Conservation (phyloP, 2,329 filamentous ascomycete genomes). For the Cercospora zeina region DNA sequence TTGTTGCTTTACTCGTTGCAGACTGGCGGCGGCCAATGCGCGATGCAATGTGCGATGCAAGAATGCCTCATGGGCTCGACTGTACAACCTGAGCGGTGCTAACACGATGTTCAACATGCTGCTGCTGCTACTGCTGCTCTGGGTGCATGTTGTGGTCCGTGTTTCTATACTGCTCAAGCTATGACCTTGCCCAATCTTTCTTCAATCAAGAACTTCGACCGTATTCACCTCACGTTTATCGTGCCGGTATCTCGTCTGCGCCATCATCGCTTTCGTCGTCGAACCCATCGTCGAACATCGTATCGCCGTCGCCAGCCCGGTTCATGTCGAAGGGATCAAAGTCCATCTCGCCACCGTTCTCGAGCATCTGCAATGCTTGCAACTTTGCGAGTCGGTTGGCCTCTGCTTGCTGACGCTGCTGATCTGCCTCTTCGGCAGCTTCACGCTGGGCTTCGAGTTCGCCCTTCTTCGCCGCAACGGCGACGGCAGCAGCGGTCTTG, state of each 20-base stretch:
- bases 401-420: conserved; percentile 32
- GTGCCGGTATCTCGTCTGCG: conserved; percentile 27
- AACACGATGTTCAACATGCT: conserved; percentile 6
- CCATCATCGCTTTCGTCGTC: conserved; percentile 29
- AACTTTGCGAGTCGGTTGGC: conserved; percentile 42
- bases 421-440: conserved; percentile 14
- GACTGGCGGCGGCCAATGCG: conserved; percentile 6
- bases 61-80: conserved; percentile 1
- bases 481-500: background rate
- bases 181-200: conserved; percentile 3
- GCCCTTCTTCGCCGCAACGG: conserved; percentile 10
- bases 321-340: conserved; percentile 14
- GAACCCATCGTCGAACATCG: conserved; percentile 11
- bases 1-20: background rate
- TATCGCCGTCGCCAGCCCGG: conserved; percentile 17
- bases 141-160: conserved; percentile 1
- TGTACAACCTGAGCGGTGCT: conserved; percentile 12
- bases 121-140: background rate
- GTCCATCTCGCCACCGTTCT: conserved; percentile 20
- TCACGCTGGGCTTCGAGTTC: conserved; percentile 7
- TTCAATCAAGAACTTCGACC: background rate
- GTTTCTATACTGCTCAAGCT: background rate
- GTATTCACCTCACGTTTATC: background rate
- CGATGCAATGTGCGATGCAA: conserved; percentile 3
- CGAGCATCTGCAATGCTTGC: conserved; percentile 38